Evolutionary conservation across 257 asterid species (phyloP), one percentile per base, ranked within the genome.

Genomic region (Petunia secreta): DNA sequence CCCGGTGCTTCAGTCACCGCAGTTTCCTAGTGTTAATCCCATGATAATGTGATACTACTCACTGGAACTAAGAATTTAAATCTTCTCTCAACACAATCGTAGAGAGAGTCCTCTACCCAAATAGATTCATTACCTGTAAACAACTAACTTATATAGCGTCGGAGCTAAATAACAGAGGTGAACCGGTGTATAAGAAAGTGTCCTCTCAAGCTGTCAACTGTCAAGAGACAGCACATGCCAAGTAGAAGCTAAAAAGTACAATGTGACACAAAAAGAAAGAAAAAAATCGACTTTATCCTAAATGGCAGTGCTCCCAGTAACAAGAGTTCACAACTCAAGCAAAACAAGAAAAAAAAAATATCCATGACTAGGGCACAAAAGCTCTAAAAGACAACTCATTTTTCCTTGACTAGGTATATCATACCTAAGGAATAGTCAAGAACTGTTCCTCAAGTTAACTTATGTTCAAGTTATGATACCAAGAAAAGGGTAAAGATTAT

Each of bases 191-290:
- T 34, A 71, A 2, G 25, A 34, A 48, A 67, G 36, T 14, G 75
- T 41, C 43, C 54, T 15, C 4, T 43, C 75, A 67, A 67, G 75
- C 15, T 67, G 54, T 67, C n/a, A 43, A 43, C 15, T 67, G 54
- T 67, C n/a, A 43, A 43, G 6, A 67, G 54, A 11, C 13, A 50
- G 9, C 8, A 50, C 2, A 50, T 69, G 77, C 77, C 59, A 71
- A 71, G 41, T 71, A 71, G 16, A 71, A 71, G 77, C 77, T 71
- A 71, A 71, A 71, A 68, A 25, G 77, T 4, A 71, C 14, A 46
- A 69, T 6, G 6, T 37, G 34, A 71, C 52, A 34, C 44, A 71
- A 71, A 68, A 69, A 46, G 41, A 69, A 25, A 71, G 1, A 48
- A 71, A n/a, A 1, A 71, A 71, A 48, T 71, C 60, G 43, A 48